phyloP scores from a whole-genome alignment of 2,329 filamentous ascomycete genomes.

The Knufia petricola region DNA sequence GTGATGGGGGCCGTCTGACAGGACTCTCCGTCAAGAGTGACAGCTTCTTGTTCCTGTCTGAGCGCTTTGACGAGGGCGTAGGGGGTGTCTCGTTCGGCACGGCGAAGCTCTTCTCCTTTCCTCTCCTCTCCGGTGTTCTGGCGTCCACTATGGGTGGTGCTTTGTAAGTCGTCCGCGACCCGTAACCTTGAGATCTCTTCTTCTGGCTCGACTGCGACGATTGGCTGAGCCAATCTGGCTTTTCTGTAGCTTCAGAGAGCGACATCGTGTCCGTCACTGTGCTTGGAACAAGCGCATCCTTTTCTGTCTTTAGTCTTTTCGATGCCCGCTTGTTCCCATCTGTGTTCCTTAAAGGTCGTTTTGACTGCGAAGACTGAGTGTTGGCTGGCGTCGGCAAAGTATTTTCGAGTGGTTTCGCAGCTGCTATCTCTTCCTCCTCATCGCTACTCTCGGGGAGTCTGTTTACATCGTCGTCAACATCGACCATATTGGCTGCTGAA shows the following conservation, averaged over 20 bases:
- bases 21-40: neutral
- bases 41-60: neutral
- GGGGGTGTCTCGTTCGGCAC: neutral
- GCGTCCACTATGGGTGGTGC: neutral
- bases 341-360: neutral
- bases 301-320: neutral
- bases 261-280: neutral
- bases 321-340: conserved; percentile 1
- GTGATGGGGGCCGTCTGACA: neutral
- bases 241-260: neutral
- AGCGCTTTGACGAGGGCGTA: neutral
- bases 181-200: neutral
- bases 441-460: conserved; percentile 7
- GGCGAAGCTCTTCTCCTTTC: neutral
- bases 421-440: neutral
- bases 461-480: neutral
- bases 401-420: neutral
- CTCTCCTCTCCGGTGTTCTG: conserved; percentile 2
- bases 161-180: neutral
- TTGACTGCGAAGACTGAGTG: neutral
- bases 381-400: neutral
- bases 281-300: neutral
- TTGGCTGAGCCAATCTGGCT: neutral
- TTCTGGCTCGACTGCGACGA: conserved; percentile 5
- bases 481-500: neutral